These are phyloP conservation scores for Circinella umbellata DNA, from an alignment of 371 early-diverging fungal species.

Conservation along the genomic window DNA sequence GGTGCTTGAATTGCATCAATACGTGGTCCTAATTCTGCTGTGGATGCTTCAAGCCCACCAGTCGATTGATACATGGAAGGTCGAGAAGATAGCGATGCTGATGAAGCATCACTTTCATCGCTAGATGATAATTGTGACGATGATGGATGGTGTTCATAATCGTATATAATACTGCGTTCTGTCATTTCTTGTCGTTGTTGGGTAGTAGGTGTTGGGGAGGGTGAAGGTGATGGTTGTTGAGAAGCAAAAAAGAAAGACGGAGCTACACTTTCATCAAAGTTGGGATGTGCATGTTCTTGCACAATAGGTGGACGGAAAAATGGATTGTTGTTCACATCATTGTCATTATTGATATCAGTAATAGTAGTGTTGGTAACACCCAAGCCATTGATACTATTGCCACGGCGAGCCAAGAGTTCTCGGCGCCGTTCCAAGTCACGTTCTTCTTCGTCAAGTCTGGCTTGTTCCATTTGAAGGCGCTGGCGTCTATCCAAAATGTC, in stretches of 20 bases:
- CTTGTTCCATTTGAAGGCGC: conserved; percentile 28
- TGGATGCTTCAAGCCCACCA: conserved; percentile 1
- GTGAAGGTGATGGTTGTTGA: neutral
- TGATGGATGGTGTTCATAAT: neutral
- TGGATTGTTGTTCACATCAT: neutral
- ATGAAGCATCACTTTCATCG: neutral
- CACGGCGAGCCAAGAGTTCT: conserved; percentile 18
- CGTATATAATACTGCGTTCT: neutral
- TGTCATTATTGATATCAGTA: neutral
- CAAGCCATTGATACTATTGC: conserved; percentile 16
- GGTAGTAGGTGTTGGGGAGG: neutral
- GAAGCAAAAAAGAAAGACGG: neutral
- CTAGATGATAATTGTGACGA: neutral
- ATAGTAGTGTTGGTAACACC: neutral
- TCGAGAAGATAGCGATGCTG: neutral
- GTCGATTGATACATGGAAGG: conserved; percentile 6
- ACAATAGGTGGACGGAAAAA: neutral
- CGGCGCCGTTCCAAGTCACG: conserved; percentile 23
- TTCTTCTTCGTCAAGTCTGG: conserved; percentile 31
- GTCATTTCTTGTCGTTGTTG: neutral
- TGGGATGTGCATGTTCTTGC: neutral
- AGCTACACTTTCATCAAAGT: neutral
- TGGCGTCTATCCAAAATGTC: conserved; percentile 27
- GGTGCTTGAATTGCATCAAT: conserved; percentile 6
- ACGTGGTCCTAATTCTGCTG: neutral